Conservation (phyloP, 202 grass and related monocot species). For the Carex sylvatica region DNA sequence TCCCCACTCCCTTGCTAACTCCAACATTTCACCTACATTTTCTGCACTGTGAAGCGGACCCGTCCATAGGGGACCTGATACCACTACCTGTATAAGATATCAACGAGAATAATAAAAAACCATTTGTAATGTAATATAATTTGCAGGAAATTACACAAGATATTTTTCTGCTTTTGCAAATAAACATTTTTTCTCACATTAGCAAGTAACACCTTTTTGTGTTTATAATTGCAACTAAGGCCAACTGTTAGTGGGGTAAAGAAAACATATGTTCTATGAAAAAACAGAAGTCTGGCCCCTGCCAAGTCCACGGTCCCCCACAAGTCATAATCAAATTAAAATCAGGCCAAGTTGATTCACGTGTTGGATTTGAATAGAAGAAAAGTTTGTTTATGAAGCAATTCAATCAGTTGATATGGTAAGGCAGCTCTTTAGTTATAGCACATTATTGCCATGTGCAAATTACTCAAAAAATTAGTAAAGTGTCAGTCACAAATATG, state of each 20-base stretch:
- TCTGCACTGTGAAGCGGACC: constrained; percentile 74
- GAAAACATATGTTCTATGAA: background rate
- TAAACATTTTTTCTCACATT: background rate
- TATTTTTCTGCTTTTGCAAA: background rate
- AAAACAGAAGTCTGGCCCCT: background rate
- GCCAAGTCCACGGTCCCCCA: background rate
- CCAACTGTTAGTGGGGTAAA: background rate
- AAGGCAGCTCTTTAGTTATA: background rate
- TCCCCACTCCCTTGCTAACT: constrained; percentile 67
- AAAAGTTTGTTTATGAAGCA: background rate
- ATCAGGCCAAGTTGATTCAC: background rate
- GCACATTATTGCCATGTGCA: background rate
- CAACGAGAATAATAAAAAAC: constrained; percentile 4
- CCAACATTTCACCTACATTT: constrained; percentile 67
- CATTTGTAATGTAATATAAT: background rate
- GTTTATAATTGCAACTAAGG: background rate
- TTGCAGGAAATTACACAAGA: background rate
- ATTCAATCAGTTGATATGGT: background rate
- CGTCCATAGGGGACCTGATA: constrained; percentile 81
- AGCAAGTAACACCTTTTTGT: background rate
- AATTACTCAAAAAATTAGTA: background rate
- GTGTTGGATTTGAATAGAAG: background rate
- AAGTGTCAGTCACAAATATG: background rate
- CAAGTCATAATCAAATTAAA: background rate
- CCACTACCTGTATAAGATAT: constrained; percentile 47